Evolutionary conservation across 768 basidiomycete species (phyloP).

Genomic region (Macrolepiota fuliginosa): DNA sequence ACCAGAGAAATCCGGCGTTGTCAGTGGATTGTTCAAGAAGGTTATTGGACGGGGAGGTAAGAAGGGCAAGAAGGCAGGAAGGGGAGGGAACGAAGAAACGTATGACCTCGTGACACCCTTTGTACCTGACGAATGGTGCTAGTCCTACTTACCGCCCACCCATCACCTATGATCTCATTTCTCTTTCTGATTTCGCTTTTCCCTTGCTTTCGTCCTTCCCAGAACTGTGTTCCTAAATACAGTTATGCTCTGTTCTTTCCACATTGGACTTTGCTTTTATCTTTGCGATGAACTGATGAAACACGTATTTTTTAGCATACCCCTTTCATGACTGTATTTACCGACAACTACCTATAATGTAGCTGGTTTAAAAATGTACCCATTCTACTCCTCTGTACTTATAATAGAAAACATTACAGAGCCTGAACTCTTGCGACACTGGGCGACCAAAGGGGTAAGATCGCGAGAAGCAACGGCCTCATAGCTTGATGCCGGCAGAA

Average conservation of each 20-base stretch:
- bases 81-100: constrained; percentile 76
- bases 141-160: constrained; percentile 13
- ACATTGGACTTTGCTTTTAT: not conserved
- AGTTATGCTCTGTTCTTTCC: not conserved
- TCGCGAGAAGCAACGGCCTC: not conserved
- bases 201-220: not conserved
- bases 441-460: not conserved
- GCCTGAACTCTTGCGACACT: not conserved
- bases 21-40: constrained; percentile 57
- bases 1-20: constrained; percentile 30
- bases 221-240: not conserved
- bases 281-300: not conserved
- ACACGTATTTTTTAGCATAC: not conserved
- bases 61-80: constrained; percentile 38
- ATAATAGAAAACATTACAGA: not conserved
- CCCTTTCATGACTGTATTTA: not conserved
- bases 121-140: constrained; percentile 73
- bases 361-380: not conserved
- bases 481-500: too few relatives aligned
- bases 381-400: not conserved
- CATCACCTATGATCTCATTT: not conserved
- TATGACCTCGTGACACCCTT: constrained; percentile 85
- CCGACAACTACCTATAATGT: not conserved
- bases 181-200: constrained; percentile 4
- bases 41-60: constrained; percentile 53